Evolutionary conservation across 2,329 filamentous ascomycete genomes (phyloP), one percentile per base, ranked within the genome.

Genomic region (Lecanoromycetidae sp.): DNA sequence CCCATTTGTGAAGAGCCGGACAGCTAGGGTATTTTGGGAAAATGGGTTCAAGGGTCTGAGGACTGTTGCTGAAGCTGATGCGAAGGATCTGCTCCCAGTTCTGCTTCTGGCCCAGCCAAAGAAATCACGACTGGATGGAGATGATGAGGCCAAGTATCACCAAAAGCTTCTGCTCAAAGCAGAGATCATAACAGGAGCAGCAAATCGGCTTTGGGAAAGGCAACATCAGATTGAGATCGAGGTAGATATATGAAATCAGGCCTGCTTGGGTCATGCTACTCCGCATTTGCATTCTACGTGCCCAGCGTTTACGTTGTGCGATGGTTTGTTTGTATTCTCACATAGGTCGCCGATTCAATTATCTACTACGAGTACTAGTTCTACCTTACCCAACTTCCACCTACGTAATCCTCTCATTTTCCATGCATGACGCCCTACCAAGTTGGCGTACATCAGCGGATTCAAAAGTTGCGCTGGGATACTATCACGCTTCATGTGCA

Each of bases 1-100:
- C 33, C 78, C 81, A 0, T 87, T 81, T 57, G 74, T 88, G 55
- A 87, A 88, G 61, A 85, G 82, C 57, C 76, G 81, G 46, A 87
- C 83, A 12, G 84, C 84, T 58, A 73, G 70, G 12, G 69, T 86
- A 5, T 82, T 88, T 52, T 84, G 82, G 71, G 84, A 87, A 48
- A 86, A 82, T 59, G 84, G 84, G 1, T 82, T 82, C 57, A 80
- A 76, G 56, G 80, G 75, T 20, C 66, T 87, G 23, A 77, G 78
- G 29, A 71, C 76, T 3, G 68, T 88, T 39, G 81, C 83, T 4
- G 82, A 82, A 54, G 80, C 82, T 0, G 74, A 82, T 51, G 72
- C 79, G 0, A 72, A 72, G 50, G 82, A 84, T 52, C 66, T 87
- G 20, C 68, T 86, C 2, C 81, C 82, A 5, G 66, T 87, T n/a